Conservation (phyloP, 78 protist genomes). For the Mantamonas sphyraenae region DNA sequence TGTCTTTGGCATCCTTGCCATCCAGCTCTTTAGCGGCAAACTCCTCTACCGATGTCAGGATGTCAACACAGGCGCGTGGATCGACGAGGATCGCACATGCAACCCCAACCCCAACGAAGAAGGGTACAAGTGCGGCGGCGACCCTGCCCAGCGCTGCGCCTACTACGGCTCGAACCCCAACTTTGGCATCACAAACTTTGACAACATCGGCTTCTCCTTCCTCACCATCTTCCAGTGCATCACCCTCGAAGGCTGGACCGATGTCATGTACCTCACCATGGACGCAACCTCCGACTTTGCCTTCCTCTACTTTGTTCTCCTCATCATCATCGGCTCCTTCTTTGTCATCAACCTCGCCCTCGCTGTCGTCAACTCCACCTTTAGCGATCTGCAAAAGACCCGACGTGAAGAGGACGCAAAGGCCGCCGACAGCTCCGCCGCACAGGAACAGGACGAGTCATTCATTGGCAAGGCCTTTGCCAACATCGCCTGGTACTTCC, state of each 20-base stretch:
- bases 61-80: neutral
- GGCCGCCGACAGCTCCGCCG: too few species aligned
- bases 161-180: constrained; percentile 4
- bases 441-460: too few species aligned
- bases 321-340: constrained; percentile 17
- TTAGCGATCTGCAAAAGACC: too few species aligned
- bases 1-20: constrained; percentile 22
- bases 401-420: too few species aligned
- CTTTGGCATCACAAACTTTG: constrained; percentile 16
- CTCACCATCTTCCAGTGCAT: constrained; percentile 27
- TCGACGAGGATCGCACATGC: neutral
- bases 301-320: constrained; percentile 8
- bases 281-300: neutral
- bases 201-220: constrained; percentile 23
- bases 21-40: constrained; percentile 16
- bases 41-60: constrained; percentile 6
- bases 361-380: constrained; percentile 41
- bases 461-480: too few species aligned
- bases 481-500: too few species aligned
- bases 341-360: constrained; percentile 21
- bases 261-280: constrained; percentile 10
- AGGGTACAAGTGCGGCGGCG: neutral
- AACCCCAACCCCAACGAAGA: neutral
- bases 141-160: constrained; percentile 11
- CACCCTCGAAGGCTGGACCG: constrained; percentile 50